phyloP scores from a whole-genome alignment of 2,329 filamentous ascomycete species.

The Sarocladium strictum region DNA sequence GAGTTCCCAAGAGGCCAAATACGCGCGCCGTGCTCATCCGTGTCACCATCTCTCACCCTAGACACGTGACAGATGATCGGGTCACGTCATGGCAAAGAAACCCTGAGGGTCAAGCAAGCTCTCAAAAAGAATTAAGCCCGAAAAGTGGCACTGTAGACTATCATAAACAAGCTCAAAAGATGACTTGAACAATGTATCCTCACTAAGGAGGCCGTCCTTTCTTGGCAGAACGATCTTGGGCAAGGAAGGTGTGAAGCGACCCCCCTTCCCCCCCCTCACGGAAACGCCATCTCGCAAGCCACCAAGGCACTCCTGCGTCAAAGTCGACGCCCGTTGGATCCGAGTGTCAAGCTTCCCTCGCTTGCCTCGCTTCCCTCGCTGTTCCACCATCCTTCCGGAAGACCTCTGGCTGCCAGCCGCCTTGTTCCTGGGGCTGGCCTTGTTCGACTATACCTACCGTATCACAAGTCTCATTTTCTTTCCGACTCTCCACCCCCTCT shows the following conservation, averaged over 20 bases:
- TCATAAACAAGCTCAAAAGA: background rate
- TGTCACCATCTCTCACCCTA: too few relatives aligned
- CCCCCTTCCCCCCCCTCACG: background rate
- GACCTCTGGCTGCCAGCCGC: background rate
- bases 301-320: background rate
- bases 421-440: conserved; percentile 8
- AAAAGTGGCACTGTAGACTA: too few relatives aligned
- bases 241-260: background rate
- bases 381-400: conserved; percentile 1
- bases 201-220: background rate
- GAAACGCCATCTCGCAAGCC: background rate
- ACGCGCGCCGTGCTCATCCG: too few relatives aligned
- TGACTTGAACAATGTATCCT: background rate
- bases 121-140: too few relatives aligned
- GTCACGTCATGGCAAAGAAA: too few relatives aligned
- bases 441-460: too few relatives aligned
- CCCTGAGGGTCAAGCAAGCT: background rate
- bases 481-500: too few relatives aligned
- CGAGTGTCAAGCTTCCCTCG: too few relatives aligned
- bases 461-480: too few relatives aligned
- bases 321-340: background rate
- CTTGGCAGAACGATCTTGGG: background rate
- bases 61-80: too few relatives aligned
- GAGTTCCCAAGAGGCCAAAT: too few relatives aligned
- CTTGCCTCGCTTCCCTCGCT: background rate